Conservation (phyloP, 176 grass and related monocot species). For the Phragmites australis region DNA sequence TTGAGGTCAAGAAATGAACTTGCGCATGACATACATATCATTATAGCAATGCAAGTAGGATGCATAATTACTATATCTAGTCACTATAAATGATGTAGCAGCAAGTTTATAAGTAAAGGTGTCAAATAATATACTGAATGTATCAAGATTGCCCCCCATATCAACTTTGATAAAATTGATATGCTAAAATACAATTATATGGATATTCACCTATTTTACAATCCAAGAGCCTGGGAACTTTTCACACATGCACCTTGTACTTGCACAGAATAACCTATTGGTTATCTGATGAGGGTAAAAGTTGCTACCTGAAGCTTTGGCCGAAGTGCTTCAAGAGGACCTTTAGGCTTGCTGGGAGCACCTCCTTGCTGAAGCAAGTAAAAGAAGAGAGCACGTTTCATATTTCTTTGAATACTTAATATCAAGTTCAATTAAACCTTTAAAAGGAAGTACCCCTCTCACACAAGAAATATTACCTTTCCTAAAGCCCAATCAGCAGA, state of each 20-base stretch:
- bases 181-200: background rate
- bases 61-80: background rate
- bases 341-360: conserved; percentile 76
- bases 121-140: conserved; percentile 2
- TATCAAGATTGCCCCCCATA: background rate
- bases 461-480: conserved; percentile 50
- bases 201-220: background rate
- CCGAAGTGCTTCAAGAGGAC: conserved; percentile 88
- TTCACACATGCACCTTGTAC: background rate
- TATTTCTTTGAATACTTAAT: background rate
- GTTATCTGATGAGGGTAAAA: background rate
- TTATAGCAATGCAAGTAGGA: conserved; percentile 21
- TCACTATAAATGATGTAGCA: background rate
- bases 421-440: background rate
- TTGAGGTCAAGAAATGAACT: conserved; percentile 15
- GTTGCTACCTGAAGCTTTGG: conserved; percentile 77
- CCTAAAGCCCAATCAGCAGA: conserved; percentile 98
- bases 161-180: background rate
- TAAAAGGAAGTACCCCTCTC: background rate
- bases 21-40: conserved; percentile 17
- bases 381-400: background rate
- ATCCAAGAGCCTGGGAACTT: background rate
- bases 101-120: background rate
- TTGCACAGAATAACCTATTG: background rate
- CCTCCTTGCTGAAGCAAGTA: conserved; percentile 70